Conservation (phyloP, 2,329 filamentous ascomycete genomes). For the Cordyceps tenuipes region DNA sequence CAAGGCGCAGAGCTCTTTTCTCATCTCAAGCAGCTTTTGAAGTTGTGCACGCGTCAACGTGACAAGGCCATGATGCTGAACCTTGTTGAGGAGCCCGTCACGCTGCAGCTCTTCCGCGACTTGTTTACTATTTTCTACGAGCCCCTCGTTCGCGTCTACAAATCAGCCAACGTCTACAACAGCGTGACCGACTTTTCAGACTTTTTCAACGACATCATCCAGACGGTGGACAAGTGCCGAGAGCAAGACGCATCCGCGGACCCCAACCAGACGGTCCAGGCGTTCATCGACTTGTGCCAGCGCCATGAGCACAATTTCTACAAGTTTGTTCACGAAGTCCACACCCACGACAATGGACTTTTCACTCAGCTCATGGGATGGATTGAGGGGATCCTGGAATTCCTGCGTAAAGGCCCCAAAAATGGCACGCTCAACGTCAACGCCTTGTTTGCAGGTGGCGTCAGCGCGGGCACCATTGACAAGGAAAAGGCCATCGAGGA, state of each 20-base stretch:
- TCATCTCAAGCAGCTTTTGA: conserved; percentile 87
- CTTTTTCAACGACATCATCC: conserved; percentile 89
- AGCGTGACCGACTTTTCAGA: conserved; percentile 92
- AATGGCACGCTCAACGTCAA: conserved; percentile 92
- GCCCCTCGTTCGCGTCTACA: conserved; percentile 92
- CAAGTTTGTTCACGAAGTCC: conserved; percentile 97
- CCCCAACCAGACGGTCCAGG: conserved; percentile 95
- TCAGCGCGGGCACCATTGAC: conserved; percentile 59
- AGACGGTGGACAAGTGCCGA: conserved; percentile 57
- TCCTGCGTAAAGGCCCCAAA: conserved; percentile 76
- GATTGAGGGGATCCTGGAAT: conserved; percentile 92
- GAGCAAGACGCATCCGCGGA: conserved; percentile 82
- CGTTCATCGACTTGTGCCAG: conserved; percentile 93
- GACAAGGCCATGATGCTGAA: conserved; percentile 97
- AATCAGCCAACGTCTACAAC: conserved; percentile 96
- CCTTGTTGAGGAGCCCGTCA: conserved; percentile 95
- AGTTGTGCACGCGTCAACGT: conserved; percentile 80
- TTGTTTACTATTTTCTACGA: conserved; percentile 99
- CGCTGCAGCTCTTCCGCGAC: conserved; percentile 89
- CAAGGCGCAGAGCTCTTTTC: conserved; percentile 89
- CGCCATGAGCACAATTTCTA: conserved; percentile 96
- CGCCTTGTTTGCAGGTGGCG: conserved; percentile 75
- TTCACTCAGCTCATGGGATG: conserved; percentile 96
- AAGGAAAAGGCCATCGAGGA: conserved; percentile 65
- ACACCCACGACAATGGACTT: conserved; percentile 90